Percentiles rank a stretch among this genome's conserved stretches.
These are phyloP conservation scores for Saccharum spontaneum DNA, from an alignment of 176 grass and related monocot genomes.

Conservation along the genomic window DNA sequence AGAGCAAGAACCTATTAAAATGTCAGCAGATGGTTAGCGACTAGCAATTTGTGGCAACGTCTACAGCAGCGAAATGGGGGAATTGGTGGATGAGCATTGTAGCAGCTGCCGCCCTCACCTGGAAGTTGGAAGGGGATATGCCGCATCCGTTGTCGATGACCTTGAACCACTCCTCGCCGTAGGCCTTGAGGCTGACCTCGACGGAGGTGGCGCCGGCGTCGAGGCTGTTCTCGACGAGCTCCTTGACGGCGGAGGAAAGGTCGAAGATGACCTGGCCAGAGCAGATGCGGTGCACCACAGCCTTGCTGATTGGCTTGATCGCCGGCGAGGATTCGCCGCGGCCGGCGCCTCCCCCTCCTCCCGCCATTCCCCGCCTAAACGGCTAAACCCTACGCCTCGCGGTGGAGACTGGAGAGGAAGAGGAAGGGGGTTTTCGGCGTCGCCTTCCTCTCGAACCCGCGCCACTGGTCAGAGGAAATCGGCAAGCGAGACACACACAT, in stretches of 20 bases:
- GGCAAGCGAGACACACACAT: not conserved
- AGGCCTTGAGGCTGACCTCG: constrained; percentile 81
- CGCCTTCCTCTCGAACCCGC: not conserved
- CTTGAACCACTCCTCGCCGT: constrained; percentile 89
- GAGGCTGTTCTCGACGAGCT: constrained; percentile 96
- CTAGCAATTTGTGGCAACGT: not conserved
- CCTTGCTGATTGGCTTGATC: constrained; percentile 77
- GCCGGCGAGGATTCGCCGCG: constrained; percentile 49
- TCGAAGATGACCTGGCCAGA: constrained; percentile 96
- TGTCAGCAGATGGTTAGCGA: not conserved
- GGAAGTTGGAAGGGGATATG: constrained; percentile 77
- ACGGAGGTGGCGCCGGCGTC: constrained; percentile 82
- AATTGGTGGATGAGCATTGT: not conserved
- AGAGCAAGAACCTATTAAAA: constrained; percentile 62
- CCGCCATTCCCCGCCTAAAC: constrained; percentile 6
- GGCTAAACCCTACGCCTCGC: constrained; percentile 23
- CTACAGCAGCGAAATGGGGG: not conserved
- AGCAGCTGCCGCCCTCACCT: constrained; percentile 33
- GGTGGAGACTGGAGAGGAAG: not conserved
- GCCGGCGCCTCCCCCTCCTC: constrained; percentile 6
- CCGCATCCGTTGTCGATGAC: constrained; percentile 85
- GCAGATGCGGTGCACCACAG: constrained; percentile 82
- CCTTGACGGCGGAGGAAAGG: constrained; percentile 86
- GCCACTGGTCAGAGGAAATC: not conserved
- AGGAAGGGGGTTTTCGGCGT: not conserved